Conservation (phyloP, 495 filamentous ascomycete genomes). For the Xanthoparmelia taractica region DNA sequence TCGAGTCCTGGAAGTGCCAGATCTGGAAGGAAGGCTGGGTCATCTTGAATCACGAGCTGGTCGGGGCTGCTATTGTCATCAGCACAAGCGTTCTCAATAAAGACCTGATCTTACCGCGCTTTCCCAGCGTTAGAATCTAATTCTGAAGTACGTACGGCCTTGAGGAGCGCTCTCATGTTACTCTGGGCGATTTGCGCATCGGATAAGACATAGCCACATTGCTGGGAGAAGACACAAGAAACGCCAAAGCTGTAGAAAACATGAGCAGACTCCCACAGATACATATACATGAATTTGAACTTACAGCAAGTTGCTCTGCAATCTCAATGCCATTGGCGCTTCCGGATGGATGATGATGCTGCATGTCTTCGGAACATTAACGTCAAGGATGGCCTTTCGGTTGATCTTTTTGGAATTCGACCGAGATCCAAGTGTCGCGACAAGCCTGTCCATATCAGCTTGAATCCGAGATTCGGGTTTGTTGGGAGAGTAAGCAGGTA, state of each 20-base stretch:
- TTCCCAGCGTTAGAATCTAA: constrained; percentile 67
- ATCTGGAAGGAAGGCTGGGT: constrained; percentile 78
- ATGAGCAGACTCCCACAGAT: constrained; percentile 6
- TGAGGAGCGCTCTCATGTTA: constrained; percentile 60
- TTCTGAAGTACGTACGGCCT: constrained; percentile 44
- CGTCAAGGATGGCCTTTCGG: constrained; percentile 80
- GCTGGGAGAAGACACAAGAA: constrained; percentile 74
- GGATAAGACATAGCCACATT: constrained; percentile 74
- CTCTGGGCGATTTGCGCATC: constrained; percentile 72
- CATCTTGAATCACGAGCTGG: constrained; percentile 71
- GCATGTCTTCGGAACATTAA: constrained; percentile 81
- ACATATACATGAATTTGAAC: constrained; percentile 24
- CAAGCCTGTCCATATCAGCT: constrained; percentile 53
- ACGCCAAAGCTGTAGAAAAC: constrained; percentile 59
- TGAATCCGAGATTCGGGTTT: not conserved
- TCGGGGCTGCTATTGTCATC: constrained; percentile 51
- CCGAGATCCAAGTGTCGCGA: constrained; percentile 78
- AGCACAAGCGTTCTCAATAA: not conserved
- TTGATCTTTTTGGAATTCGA: constrained; percentile 66
- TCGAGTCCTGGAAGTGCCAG: constrained; percentile 50
- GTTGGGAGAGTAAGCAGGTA: constrained; percentile 46
- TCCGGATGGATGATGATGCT: constrained; percentile 74
- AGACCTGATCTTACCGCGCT: constrained; percentile 49
- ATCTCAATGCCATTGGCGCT: constrained; percentile 81
- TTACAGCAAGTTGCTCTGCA: constrained; percentile 82